Conservation (phyloP, 148 eudicot species). For the Vaccinium vitisidaea region DNA sequence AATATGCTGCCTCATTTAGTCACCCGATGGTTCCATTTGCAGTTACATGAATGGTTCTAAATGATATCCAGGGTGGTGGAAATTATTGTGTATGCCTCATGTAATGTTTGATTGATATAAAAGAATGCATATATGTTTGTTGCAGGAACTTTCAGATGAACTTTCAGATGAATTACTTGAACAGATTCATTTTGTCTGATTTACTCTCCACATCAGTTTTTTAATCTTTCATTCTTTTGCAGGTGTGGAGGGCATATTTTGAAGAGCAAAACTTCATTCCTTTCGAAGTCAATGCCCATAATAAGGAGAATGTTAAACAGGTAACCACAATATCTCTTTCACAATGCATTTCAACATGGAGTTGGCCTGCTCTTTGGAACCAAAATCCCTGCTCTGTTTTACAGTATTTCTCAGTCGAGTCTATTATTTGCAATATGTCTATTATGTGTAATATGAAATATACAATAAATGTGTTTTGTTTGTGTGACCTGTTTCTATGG, state of each 20-base stretch:
- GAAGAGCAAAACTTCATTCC: not conserved
- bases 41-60: not conserved
- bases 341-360: not conserved
- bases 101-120: not conserved
- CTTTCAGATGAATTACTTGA: not conserved
- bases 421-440: not conserved
- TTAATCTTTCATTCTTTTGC: constrained; percentile 16
- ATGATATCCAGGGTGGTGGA: not conserved
- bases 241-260: constrained; percentile 17
- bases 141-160: not conserved
- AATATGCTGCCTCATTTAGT: not conserved
- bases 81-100: not conserved
- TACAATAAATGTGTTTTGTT: not conserved
- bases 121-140: not conserved
- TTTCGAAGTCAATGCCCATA: not conserved
- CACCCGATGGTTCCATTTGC: not conserved
- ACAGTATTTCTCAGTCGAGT: not conserved
- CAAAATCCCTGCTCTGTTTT: not conserved
- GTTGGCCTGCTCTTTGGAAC: not conserved
- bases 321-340: constrained; percentile 25
- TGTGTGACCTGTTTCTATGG: not conserved
- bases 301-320: constrained; percentile 53
- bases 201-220: not conserved
- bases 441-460: not conserved
- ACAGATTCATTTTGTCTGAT: not conserved